Percentiles rank a stretch among this genome's conserved stretches.
These are phyloP conservation scores for Allium cepa DNA, from an alignment of 106 monocot genomes.

Conservation along the genomic window DNA sequence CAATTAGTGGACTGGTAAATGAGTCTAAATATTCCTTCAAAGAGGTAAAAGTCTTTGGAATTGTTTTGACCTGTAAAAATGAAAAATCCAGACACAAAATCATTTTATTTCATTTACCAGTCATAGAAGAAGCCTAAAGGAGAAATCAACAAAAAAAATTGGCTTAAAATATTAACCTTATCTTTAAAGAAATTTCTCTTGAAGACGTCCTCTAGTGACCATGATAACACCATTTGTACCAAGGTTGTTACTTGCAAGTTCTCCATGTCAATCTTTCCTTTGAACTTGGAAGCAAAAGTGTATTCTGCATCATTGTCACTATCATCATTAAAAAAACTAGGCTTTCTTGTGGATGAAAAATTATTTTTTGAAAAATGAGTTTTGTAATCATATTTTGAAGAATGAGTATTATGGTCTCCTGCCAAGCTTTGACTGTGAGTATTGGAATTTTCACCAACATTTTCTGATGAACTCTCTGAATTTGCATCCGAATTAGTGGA, in stretches of 20 bases:
- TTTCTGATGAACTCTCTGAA: background rate
- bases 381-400: background rate
- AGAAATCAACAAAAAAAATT: background rate
- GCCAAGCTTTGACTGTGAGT: background rate
- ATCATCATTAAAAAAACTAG: background rate
- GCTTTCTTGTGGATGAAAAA: too few relatives aligned
- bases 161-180: background rate
- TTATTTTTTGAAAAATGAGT: too few relatives aligned
- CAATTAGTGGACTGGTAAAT: constrained; percentile 9
- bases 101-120: background rate
- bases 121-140: background rate
- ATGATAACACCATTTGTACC: constrained; percentile 1
- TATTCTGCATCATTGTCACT: background rate
- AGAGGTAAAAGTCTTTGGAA: constrained; percentile 10
- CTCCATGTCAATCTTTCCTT: background rate
- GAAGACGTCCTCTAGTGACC: constrained; percentile 1
- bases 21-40: constrained; percentile 14
- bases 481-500: background rate
- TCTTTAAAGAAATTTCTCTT: constrained; percentile 2
- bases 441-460: background rate
- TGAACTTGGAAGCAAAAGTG: background rate
- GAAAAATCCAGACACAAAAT: background rate
- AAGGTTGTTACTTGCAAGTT: background rate
- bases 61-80: constrained; percentile 11
- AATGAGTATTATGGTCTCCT: background rate